These are phyloP conservation scores for Chytriomyces sp. DNA, from an alignment of 192 early-diverging fungal species.

Conservation along the genomic window DNA sequence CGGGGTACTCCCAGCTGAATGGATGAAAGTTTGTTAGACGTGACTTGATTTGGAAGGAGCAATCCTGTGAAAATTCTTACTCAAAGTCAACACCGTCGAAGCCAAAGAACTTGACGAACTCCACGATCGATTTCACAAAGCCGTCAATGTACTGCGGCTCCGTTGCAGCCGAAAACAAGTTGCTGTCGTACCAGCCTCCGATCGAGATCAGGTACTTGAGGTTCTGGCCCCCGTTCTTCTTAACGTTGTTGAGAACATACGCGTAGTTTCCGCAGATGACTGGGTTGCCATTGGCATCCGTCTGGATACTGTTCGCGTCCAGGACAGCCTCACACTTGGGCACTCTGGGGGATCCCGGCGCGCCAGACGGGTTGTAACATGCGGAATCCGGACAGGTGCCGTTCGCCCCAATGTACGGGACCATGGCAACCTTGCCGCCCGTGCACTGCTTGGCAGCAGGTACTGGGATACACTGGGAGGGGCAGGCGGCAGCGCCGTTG, in stretches of 20 bases:
- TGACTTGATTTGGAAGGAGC: background rate
- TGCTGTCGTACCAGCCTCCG: conserved; percentile 45
- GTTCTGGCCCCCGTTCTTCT: background rate
- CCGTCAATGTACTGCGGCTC: conserved; percentile 25
- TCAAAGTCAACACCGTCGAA: conserved; percentile 47
- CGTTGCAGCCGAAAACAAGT: conserved; percentile 34
- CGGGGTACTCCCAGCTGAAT: conserved; percentile 42
- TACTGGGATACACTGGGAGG: conserved; percentile 12
- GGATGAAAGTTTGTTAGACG: too few species aligned
- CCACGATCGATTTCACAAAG: conserved; percentile 34
- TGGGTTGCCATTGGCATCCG: conserved; percentile 25
- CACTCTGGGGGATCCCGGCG: background rate
- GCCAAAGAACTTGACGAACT: conserved; percentile 28
- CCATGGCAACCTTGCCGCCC: conserved; percentile 9
- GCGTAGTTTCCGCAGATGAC: conserved; percentile 24
- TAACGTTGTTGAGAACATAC: conserved; percentile 18
- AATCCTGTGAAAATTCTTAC: background rate
- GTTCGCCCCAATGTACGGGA: conserved; percentile 18
- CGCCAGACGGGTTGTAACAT: conserved; percentile 17
- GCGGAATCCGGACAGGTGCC: conserved; percentile 18
- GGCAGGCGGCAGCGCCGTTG: background rate
- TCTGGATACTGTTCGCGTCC: conserved; percentile 7
- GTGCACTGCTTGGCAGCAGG: conserved; percentile 11
- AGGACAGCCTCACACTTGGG: conserved; percentile 21
- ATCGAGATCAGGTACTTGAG: conserved; percentile 31